Percentiles rank a stretch among this genome's conserved stretches.
These are phyloP conservation scores for Verticillium nonalfalfae DNA, from an alignment of 2,329 filamentous ascomycete genomes.

Conservation along the genomic window DNA sequence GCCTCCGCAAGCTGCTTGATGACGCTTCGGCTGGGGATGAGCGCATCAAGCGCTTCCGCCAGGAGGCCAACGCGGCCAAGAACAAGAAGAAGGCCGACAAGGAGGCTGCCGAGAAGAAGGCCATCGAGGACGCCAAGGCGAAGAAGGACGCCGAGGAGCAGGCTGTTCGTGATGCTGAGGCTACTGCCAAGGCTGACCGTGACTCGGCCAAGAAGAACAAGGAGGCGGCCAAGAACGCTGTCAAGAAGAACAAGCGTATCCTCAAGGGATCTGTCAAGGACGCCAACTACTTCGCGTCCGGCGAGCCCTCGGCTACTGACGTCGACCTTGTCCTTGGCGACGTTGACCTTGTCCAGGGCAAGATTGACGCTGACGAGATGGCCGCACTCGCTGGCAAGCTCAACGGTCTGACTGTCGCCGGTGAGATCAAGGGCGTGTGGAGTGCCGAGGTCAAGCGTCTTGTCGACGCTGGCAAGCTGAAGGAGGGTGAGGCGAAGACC, in stretches of 20 bases:
- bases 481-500: constrained; percentile 73
- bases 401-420: constrained; percentile 68
- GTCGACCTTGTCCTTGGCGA: constrained; percentile 81
- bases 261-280: constrained; percentile 93
- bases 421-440: constrained; percentile 83
- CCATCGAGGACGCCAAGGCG: constrained; percentile 76
- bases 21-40: constrained; percentile 79
- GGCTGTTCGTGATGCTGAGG: constrained; percentile 77
- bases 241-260: constrained; percentile 99
- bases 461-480: constrained; percentile 75
- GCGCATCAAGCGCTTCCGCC: constrained; percentile 95
- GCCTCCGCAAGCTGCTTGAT: constrained; percentile 84
- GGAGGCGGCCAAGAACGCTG: constrained; percentile 96
- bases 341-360: constrained; percentile 79
- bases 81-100: constrained; percentile 90
- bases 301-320: constrained; percentile 65
- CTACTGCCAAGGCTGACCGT: constrained; percentile 75
- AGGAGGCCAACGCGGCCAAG: constrained; percentile 87
- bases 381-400: constrained; percentile 77
- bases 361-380: constrained; percentile 88
- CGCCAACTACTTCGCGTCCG: constrained; percentile 85
- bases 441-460: constrained; percentile 71
- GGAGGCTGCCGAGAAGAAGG: constrained; percentile 85
- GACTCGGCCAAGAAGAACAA: constrained; percentile 92
- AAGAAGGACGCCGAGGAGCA: constrained; percentile 80